Evolutionary conservation across 73 alveolate genomes (phyloP).

Genomic region (Symbiodinium natans): DNA sequence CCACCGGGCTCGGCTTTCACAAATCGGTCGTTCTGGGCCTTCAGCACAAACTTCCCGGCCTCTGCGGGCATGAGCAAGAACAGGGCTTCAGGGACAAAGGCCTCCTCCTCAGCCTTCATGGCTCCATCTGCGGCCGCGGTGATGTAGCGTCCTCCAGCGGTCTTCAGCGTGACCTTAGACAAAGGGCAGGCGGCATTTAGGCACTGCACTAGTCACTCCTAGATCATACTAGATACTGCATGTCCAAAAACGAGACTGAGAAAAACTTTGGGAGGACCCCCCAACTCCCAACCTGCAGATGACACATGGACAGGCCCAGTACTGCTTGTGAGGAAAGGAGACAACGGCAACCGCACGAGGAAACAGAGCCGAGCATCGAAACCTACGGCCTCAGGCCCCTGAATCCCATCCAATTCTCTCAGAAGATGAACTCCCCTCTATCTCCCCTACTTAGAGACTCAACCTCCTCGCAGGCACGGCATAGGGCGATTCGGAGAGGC

Average conservation of each 20-base stretch:
- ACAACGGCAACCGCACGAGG: no score
- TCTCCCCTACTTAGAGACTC: no score
- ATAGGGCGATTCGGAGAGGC: not conserved
- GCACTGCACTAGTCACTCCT: no score
- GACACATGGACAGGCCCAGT: no score
- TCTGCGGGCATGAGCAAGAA: slow-evolving; percentile 27
- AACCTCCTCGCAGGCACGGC: not conserved
- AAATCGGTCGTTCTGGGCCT: slow-evolving; percentile 8
- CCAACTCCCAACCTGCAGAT: no score
- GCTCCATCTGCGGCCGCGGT: slow-evolving; percentile 31
- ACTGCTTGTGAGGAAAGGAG: no score
- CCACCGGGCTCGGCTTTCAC: slow-evolving; percentile 86
- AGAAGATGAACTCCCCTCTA: no score
- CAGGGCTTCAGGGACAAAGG: slow-evolving; percentile 71
- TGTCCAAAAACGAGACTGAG: no score
- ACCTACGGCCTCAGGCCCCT: not conserved
- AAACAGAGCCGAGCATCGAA: no score
- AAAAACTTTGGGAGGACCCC: no score
- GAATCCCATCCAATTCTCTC: not conserved
- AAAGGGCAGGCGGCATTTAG: no score
- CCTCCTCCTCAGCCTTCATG: slow-evolving; percentile 31
- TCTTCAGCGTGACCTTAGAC: not conserved
- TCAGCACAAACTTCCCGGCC: not conserved
- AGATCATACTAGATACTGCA: no score
- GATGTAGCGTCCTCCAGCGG: not conserved